phyloP scores from a whole-genome alignment of 192 early-diverging fungal genomes.

The Linnemannia exigua region DNA sequence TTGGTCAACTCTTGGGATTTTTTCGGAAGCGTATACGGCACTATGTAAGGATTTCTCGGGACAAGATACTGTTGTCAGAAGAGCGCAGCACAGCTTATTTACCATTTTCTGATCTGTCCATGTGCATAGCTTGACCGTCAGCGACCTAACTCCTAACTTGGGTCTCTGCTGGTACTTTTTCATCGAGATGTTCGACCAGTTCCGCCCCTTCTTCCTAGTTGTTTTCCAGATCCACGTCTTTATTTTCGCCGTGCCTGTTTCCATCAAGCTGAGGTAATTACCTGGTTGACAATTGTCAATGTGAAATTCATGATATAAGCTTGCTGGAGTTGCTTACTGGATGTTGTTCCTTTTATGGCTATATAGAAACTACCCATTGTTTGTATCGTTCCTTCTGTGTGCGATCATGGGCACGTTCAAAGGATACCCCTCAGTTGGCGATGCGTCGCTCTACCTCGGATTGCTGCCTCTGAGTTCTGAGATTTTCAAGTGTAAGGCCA shows the following conservation, averaged over 20 bases:
- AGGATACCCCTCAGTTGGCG: constrained; percentile 93
- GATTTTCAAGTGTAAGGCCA: constrained; percentile 86
- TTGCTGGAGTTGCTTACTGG: background rate
- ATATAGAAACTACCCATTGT: constrained; percentile 82
- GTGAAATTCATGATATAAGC: background rate
- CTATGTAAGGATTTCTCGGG: constrained; percentile 66
- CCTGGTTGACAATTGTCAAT: too few species aligned
- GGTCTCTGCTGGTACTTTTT: constrained; percentile 99
- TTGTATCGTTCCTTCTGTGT: constrained; percentile 77
- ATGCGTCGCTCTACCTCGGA: constrained; percentile 85
- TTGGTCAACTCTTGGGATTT: constrained; percentile 81
- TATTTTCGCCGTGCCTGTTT: constrained; percentile 88
- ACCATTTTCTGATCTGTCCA: background rate
- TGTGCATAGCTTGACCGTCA: constrained; percentile 71
- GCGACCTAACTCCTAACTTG: constrained; percentile 96
- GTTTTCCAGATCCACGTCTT: constrained; percentile 97
- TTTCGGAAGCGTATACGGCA: constrained; percentile 75
- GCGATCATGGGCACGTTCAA: constrained; percentile 91
- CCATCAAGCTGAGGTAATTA: constrained; percentile 82
- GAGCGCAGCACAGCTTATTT: background rate
- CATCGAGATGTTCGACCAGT: constrained; percentile 99
- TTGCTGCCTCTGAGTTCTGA: constrained; percentile 87
- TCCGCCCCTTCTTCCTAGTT: constrained; percentile 91
- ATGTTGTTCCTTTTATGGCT: constrained; percentile 1
- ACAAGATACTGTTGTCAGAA: background rate